phyloP scores from a whole-genome alignment of 768 basidiomycete genomes.

The Cystofilobasidium ferigula region DNA sequence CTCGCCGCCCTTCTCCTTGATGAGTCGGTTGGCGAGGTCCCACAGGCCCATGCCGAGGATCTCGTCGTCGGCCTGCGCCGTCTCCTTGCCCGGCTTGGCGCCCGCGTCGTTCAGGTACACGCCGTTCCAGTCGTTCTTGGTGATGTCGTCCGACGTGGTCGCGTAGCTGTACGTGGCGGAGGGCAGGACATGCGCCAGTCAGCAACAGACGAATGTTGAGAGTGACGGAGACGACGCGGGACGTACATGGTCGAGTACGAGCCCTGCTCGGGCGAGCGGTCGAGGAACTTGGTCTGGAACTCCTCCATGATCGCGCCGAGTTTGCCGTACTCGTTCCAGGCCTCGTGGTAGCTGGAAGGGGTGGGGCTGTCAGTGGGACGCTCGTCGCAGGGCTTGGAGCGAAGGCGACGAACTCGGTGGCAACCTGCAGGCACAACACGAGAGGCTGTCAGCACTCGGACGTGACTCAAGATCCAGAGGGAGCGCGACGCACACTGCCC shows the following conservation, averaged over 20 bases:
- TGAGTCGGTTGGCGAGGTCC: conserved; percentile 31
- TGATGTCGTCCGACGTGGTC: conserved; percentile 28
- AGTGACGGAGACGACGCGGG: conserved; percentile 9
- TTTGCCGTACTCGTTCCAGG: too few relatives aligned
- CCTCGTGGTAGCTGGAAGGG: too few relatives aligned
- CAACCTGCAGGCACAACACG: too few relatives aligned
- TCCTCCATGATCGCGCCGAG: too few relatives aligned
- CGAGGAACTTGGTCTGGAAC: too few relatives aligned
- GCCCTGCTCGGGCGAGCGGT: conserved; percentile 32
- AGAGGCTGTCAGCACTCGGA: too few relatives aligned
- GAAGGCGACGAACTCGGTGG: too few relatives aligned
- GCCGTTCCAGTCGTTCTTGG: conserved; percentile 33
- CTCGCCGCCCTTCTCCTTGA: conserved; percentile 36
- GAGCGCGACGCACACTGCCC: too few relatives aligned
- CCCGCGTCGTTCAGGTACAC: conserved; percentile 32
- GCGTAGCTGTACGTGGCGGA: conserved; percentile 4
- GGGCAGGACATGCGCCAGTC: too few relatives aligned
- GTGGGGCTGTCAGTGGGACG: too few relatives aligned
- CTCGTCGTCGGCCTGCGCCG: conserved; percentile 33
- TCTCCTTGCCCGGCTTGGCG: conserved; percentile 33
- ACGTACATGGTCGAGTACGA: conserved; percentile 33
- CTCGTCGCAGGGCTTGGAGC: too few relatives aligned
- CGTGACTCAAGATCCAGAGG: too few relatives aligned
- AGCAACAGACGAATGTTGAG: neutral
- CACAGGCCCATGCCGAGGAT: conserved; percentile 33